These are phyloP conservation scores for Marchantia paleacea DNA, from an alignment of 225 moss, liverwort and hornwort species.

Conservation along the genomic window DNA sequence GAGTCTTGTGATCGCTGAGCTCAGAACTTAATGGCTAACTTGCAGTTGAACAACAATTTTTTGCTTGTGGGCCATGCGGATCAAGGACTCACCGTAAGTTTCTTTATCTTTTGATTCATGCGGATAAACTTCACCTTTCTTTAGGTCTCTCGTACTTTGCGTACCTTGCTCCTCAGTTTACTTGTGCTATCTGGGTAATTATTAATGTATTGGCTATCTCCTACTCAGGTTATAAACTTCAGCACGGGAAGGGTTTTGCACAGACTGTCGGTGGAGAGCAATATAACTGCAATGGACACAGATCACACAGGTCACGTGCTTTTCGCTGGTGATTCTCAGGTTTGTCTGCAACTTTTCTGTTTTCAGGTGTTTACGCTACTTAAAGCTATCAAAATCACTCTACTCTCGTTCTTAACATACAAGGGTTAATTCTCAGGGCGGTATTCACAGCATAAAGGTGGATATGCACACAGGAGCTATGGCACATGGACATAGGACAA, in stretches of 20 bases:
- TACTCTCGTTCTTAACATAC: conserved; percentile 8
- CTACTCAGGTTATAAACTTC: conserved; percentile 68
- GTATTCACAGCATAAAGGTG: conserved; percentile 76
- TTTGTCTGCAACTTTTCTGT: conserved; percentile 12
- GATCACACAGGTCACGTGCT: conserved; percentile 73
- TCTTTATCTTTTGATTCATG: neutral
- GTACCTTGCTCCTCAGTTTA: neutral
- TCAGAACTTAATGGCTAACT: neutral
- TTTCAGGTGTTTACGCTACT: neutral
- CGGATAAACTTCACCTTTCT: no score
- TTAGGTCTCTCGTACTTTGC: no score
- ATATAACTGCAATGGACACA: conserved; percentile 84
- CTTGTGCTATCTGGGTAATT: neutral
- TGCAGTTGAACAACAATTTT: conserved; percentile 82
- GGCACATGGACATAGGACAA: conserved; percentile 69
- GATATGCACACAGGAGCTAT: conserved; percentile 75
- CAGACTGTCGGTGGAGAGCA: conserved; percentile 76
- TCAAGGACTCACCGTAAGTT: conserved; percentile 47
- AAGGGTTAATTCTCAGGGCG: conserved; percentile 47
- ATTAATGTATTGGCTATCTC: neutral
- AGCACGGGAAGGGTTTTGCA: conserved; percentile 90
- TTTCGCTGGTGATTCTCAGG: conserved; percentile 91
- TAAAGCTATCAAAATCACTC: neutral
- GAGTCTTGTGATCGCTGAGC: neutral
- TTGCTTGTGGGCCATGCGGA: conserved; percentile 80